Evolutionary conservation across 441 rosid species (phyloP), one percentile per base, ranked within the genome.

Genomic region (Croton laevigatus): DNA sequence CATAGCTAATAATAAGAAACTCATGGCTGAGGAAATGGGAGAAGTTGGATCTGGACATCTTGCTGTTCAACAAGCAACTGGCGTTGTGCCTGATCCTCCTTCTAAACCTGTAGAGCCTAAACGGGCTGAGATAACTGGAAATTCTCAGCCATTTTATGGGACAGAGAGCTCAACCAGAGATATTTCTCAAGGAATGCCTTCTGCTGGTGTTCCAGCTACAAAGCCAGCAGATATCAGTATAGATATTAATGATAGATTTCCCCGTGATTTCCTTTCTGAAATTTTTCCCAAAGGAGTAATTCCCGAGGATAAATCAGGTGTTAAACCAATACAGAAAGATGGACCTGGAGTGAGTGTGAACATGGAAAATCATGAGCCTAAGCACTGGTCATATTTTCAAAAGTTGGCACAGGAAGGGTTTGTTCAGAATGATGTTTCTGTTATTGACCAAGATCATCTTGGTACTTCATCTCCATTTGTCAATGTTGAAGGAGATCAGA

Each of bases 341-440:
- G 91, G 91, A 80, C 84, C 87, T 69, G 95, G 90, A 19, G 76
- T 82, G 65, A 94, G 91, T 76, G 80, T 89, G 76, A 82, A 86
- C 80, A 75, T 89, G 87, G 87, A 85, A 83, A 89, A 85, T 81
- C 89, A 75, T 73, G 94, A 94, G 65, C 96, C 91, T 63, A 91
- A 88, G 81, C 88, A 40, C 65, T 90, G 97, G 96, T 94, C 98
- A 19, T 87, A 89, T 79, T 89, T 91, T 79, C 93, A 84, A 75
- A 88, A 86, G 66, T 72, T 93, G 84, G 97, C 92, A 6, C 84
- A 85, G 59, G 93, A 78, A 64, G 90, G 83, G 60, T 80, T 78
- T 76, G 74, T 73, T 59, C 76, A 79, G 34, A 88, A 79, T 53
- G 89, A 83, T 78, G 69, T 72, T 70, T 82, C 97, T 76, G 82